A percentile compares a stretch with the other conserved stretches of the same genome.
phyloP scores from a whole-genome alignment of 1,284 basidiomycete genomes.

The Pascua sp. region DNA sequence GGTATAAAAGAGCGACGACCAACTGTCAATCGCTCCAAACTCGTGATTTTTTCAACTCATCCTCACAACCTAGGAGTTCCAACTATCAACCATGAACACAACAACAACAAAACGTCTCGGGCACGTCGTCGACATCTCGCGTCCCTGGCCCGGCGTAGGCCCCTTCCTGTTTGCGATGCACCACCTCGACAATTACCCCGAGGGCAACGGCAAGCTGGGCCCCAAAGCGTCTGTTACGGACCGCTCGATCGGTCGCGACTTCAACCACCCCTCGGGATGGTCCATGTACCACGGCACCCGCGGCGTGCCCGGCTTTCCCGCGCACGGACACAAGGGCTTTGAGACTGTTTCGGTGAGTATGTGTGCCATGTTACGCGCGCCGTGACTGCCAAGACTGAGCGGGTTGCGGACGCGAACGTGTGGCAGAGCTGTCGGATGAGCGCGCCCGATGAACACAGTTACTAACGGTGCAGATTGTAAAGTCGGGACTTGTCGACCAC shows the following conservation, averaged over 20 bases:
- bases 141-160: constrained; percentile 13
- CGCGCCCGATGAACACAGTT: too few relatives aligned
- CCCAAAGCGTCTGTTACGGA: constrained; percentile 9
- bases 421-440: too few relatives aligned
- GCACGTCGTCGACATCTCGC: constrained; percentile 2
- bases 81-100: neutral
- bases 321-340: constrained; percentile 15
- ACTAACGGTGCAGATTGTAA: neutral
- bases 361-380: too few relatives aligned
- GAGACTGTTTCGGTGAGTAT: constrained; percentile 8
- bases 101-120: constrained; percentile 1
- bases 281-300: constrained; percentile 13
- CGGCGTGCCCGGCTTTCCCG: constrained; percentile 13
- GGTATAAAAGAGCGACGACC: too few relatives aligned
- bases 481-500: constrained; percentile 15
- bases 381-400: too few relatives aligned
- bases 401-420: too few relatives aligned
- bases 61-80: neutral
- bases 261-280: constrained; percentile 15
- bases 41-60: too few relatives aligned
- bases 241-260: constrained; percentile 15
- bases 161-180: constrained; percentile 10
- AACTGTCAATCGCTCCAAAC: too few relatives aligned
- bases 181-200: constrained; percentile 16
- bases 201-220: constrained; percentile 4